Base-by-base conservation (phyloP, 1,284 basidiomycete species). In the Sanghuangporus sanghuang region DNA sequence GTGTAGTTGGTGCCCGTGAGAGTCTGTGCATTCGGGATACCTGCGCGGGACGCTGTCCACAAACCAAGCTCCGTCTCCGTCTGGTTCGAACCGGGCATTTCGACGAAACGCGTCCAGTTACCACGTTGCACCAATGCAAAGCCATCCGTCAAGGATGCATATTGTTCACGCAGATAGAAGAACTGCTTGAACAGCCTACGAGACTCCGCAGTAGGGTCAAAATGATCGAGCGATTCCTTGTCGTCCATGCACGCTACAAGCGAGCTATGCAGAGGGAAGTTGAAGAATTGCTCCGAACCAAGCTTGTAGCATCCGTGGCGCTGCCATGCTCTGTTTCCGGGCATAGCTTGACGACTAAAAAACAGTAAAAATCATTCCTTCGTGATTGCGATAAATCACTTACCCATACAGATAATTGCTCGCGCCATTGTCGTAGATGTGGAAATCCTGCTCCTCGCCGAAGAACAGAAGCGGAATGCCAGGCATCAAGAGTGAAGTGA, bases 221-320 rank as follows among this genome's bases (percentile, higher is more conserved):
- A 95, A 74, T 96, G 94, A 72, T 96, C 94, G 27, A 95, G 83
- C 2, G 89, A 85, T 73, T 95, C 95, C 90, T 90, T 93, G 69
- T 90, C 86, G 72, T 96, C 92, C 63, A 88, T 71, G 72, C 94
- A 96, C 59, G 93, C 93, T 27, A 92, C 78, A 40, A 93, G 73
- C 6, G 89, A 78, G 69, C 85, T 87, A 65, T 91, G 88, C 66
- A 95, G 79, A 1, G 90, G 89, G 83, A 95, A 90, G 74, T 95
- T 91, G 80, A 87, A 96, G 77, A 94, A 96, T 72, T 96, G 93
- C 66, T 85, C 81, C 4, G 94, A 95, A 36, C 94, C 94, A 44
- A 95, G 84, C 61, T 80, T 81, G 76, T 96, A 96, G 74, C 94
- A 96, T 9, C 94, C 94, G 72, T 96, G 93, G 48, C 89, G 85